phyloP scores from a whole-genome alignment of 2,329 filamentous ascomycete species.

The Penicillium sp. region DNA sequence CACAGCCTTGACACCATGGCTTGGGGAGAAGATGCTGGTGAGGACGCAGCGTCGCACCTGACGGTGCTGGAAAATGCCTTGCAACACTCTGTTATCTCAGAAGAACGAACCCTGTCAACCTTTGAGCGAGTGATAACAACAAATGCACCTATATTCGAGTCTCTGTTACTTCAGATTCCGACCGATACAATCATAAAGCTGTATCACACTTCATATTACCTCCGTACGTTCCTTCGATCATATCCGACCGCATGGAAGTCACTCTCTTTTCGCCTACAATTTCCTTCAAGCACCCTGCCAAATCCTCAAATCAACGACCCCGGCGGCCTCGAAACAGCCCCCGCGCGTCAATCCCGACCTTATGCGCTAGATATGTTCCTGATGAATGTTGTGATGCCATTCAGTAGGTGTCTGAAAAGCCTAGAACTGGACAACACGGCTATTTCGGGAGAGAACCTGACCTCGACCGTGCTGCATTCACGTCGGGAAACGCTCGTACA shows the following conservation, averaged over 20 bases:
- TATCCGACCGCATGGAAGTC: constrained; percentile 55
- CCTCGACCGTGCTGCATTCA: constrained; percentile 47
- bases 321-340: constrained; percentile 25
- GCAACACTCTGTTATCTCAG: constrained; percentile 17
- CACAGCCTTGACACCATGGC: constrained; percentile 8
- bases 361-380: constrained; percentile 53
- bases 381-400: constrained; percentile 48
- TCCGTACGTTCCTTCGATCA: constrained; percentile 46
- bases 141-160: constrained; percentile 52
- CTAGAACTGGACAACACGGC: constrained; percentile 55
- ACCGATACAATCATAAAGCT: constrained; percentile 50
- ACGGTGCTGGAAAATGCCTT: constrained; percentile 22
- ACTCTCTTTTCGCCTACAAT: constrained; percentile 49
- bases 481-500: constrained; percentile 50
- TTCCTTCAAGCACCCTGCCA: constrained; percentile 31
- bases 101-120: constrained; percentile 32
- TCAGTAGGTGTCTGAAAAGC: constrained; percentile 49
- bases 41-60: constrained; percentile 13
- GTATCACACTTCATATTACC: constrained; percentile 50
- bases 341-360: constrained; percentile 45
- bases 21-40: constrained; percentile 4
- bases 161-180: constrained; percentile 49
- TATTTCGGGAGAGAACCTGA: constrained; percentile 50
- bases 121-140: constrained; percentile 51
- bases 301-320: constrained; percentile 28